Evolutionary conservation across 805 yeast genomes (phyloP).

Genomic region (Suhomyces sp.): DNA sequence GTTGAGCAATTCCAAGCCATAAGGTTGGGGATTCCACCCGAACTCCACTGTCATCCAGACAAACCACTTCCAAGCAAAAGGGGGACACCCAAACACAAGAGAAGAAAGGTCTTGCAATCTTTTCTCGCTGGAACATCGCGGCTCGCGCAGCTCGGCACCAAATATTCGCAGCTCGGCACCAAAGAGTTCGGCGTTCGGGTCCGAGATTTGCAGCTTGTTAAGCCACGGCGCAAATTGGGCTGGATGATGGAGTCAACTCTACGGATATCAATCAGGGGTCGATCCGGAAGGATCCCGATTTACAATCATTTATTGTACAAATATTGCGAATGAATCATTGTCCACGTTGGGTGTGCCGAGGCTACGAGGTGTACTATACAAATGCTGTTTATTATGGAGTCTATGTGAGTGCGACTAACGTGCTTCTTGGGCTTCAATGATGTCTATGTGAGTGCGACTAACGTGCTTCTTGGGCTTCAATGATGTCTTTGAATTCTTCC

Average conservation of each 20-base stretch:
- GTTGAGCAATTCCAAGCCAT: neutral
- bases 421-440: conserved; percentile 28
- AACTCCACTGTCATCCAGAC: no score
- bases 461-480: conserved; percentile 23
- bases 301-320: no score
- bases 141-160: no score
- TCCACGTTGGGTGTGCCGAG: neutral
- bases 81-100: no score
- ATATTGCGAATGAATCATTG: neutral
- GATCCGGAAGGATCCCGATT: no score
- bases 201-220: neutral
- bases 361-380: neutral
- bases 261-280: no score
- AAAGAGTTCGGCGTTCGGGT: neutral
- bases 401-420: neutral
- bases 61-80: no score
- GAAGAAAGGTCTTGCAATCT: no score
- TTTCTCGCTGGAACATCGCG: no score
- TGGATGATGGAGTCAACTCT: no score
- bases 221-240: neutral
- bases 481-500: conserved; percentile 43
- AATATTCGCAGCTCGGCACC: no score
- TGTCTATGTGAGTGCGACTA: conserved; percentile 22
- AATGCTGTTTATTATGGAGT: neutral
- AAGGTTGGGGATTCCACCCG: no score